These are phyloP conservation scores for Metschnikowia matae DNA, from an alignment of 805 yeast genomes.

Conservation along the genomic window DNA sequence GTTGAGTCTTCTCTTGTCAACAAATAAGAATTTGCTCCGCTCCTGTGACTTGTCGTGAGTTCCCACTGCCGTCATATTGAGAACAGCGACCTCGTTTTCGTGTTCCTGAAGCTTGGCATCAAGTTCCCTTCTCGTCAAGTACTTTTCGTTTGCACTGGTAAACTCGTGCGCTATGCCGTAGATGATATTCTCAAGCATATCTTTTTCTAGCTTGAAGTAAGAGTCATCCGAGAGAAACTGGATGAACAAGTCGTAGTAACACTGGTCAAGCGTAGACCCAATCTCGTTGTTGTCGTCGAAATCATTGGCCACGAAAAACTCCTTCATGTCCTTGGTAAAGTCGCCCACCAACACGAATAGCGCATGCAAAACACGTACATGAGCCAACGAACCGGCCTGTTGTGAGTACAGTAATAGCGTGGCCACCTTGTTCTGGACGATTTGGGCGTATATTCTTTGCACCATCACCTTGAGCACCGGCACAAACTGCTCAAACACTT, in stretches of 20 bases:
- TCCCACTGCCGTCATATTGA: conserved; percentile 15
- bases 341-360: conserved; percentile 56
- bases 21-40: conserved; percentile 27
- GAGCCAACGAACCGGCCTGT: conserved; percentile 62
- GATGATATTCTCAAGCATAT: conserved; percentile 55
- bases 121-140: conserved; percentile 32
- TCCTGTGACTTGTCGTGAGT: conserved; percentile 19
- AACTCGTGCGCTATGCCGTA: conserved; percentile 44
- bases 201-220: conserved; percentile 70
- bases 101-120: conserved; percentile 33
- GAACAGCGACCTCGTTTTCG: conserved; percentile 25
- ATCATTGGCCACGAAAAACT: conserved; percentile 47
- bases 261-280: conserved; percentile 58
- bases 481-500: conserved; percentile 69
- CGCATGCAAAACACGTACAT: conserved; percentile 68
- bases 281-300: conserved; percentile 46
- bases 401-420: conserved; percentile 59
- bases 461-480: conserved; percentile 66
- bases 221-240: conserved; percentile 62
- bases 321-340: conserved; percentile 62
- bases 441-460: conserved; percentile 73
- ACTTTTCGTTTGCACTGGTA: conserved; percentile 34
- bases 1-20: conserved; percentile 44
- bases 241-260: conserved; percentile 67
- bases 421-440: conserved; percentile 54